phyloP scores from a whole-genome alignment of 2,329 filamentous ascomycete species.

The Lachnellula cervina region DNA sequence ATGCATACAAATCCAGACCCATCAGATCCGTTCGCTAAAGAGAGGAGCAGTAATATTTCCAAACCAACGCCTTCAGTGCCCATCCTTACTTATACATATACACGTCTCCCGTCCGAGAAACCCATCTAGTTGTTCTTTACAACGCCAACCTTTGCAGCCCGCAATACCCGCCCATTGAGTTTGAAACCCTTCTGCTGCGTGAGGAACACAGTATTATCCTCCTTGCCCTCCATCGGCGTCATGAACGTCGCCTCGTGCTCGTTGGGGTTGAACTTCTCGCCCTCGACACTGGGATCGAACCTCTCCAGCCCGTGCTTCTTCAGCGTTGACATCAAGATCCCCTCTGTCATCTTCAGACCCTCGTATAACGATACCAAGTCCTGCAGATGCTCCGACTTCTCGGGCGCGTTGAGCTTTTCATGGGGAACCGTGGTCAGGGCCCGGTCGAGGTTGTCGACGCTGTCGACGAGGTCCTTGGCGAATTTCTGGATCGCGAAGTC shows the following conservation, averaged over 20 bases:
- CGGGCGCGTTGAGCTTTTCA: conserved; percentile 59
- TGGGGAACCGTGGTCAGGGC: conserved; percentile 74
- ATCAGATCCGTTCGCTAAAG: conserved; percentile 13
- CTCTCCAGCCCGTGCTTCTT: conserved; percentile 92
- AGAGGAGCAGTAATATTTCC: conserved; percentile 28
- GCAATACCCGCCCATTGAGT: conserved; percentile 82
- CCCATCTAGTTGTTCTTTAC: conserved; percentile 64
- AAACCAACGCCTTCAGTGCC: conserved; percentile 21
- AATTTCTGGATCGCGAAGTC: conserved; percentile 95
- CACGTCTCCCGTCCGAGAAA: conserved; percentile 5
- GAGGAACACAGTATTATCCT: conserved; percentile 84
- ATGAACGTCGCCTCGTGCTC: conserved; percentile 96
- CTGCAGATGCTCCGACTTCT: conserved; percentile 51
- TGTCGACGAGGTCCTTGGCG: conserved; percentile 90
- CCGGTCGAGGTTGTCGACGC: conserved; percentile 94
- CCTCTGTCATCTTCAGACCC: conserved; percentile 93
- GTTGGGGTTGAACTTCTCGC: conserved; percentile 92
- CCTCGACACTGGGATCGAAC: conserved; percentile 66
- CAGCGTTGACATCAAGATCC: conserved; percentile 78
- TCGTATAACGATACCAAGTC: conserved; percentile 79
- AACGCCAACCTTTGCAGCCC: conserved; percentile 93
- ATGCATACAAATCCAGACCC: conserved; percentile 12
- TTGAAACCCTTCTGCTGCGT: conserved; percentile 95
- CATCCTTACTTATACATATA: conserved; percentile 23
- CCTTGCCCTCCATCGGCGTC: conserved; percentile 79